A percentile compares a stretch with the other conserved stretches of the same genome.
These are phyloP conservation scores for Trametes gibbosa DNA, from an alignment of 768 basidiomycete species.

Conservation along the genomic window DNA sequence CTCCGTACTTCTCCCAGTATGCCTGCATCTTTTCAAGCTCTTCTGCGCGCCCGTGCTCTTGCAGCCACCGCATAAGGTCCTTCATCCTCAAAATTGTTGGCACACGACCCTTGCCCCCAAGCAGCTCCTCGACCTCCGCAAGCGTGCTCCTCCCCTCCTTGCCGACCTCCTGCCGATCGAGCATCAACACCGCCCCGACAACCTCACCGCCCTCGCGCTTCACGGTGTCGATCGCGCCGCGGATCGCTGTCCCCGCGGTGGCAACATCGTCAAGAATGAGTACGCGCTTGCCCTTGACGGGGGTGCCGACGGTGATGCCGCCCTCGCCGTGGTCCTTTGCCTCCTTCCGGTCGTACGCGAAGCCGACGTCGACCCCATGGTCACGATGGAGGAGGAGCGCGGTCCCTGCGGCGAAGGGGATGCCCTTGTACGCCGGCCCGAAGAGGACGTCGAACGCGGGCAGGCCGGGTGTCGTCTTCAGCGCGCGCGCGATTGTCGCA, in stretches of 20 bases:
- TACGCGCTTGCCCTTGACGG: constrained; percentile 77
- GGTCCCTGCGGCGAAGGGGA: constrained; percentile 86
- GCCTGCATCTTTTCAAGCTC: constrained; percentile 70
- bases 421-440: constrained; percentile 97
- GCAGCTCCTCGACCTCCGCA: constrained; percentile 71
- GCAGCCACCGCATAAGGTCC: constrained; percentile 82
- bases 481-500: constrained; percentile 62
- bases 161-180: constrained; percentile 87
- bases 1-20: constrained; percentile 74
- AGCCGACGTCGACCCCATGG: constrained; percentile 66
- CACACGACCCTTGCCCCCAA: constrained; percentile 70
- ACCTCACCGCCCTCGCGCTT: constrained; percentile 68
- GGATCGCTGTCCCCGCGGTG: constrained; percentile 87
- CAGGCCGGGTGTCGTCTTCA: constrained; percentile 33
- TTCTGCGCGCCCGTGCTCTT: constrained; percentile 59
- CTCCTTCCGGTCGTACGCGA: constrained; percentile 94
- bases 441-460: constrained; percentile 79
- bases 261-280: constrained; percentile 96
- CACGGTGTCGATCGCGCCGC: constrained; percentile 78
- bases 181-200: constrained; percentile 82
- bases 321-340: constrained; percentile 96
- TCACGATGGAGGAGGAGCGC: constrained; percentile 69
- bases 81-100: constrained; percentile 80
- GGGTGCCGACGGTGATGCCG: constrained; percentile 82
- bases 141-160: constrained; percentile 73